Evolutionary conservation across 176 grass and related monocot species (phyloP).

Genomic region (Pontederia crassipes): DNA sequence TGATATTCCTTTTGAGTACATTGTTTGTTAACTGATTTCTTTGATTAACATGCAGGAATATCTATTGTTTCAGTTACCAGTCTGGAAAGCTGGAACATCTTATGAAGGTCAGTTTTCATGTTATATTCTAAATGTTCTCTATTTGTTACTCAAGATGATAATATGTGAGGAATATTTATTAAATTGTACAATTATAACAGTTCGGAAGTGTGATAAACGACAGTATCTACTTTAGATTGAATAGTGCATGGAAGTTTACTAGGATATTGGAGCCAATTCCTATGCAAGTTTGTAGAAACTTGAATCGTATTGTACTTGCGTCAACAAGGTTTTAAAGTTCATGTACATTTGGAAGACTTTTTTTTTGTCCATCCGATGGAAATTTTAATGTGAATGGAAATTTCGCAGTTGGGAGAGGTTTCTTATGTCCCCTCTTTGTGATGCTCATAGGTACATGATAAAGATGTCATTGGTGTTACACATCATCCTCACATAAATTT

Average conservation of each 20-base stretch:
- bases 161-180: not conserved
- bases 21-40: slow-evolving; percentile 8
- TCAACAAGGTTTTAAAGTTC: too few species aligned
- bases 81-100: slow-evolving; percentile 96
- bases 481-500: slow-evolving; percentile 92
- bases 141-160: slow-evolving; percentile 1
- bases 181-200: not conserved
- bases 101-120: slow-evolving; percentile 63
- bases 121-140: not conserved
- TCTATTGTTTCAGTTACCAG: slow-evolving; percentile 94
- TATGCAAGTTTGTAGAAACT: too few species aligned
- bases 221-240: too few species aligned
- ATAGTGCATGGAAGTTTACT: too few species aligned
- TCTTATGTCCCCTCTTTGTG: not conserved
- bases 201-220: not conserved
- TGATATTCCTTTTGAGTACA: not conserved
- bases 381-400: too few species aligned
- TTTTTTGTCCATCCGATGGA: not conserved
- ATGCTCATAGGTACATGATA: slow-evolving; percentile 41
- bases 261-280: too few species aligned
- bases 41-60: slow-evolving; percentile 48
- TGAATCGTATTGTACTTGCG: too few species aligned
- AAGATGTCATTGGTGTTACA: slow-evolving; percentile 84
- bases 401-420: not conserved
- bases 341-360: too few species aligned